Evolutionary conservation across 257 asterid genomes (phyloP).

Genomic region (Nicotiana otophora): DNA sequence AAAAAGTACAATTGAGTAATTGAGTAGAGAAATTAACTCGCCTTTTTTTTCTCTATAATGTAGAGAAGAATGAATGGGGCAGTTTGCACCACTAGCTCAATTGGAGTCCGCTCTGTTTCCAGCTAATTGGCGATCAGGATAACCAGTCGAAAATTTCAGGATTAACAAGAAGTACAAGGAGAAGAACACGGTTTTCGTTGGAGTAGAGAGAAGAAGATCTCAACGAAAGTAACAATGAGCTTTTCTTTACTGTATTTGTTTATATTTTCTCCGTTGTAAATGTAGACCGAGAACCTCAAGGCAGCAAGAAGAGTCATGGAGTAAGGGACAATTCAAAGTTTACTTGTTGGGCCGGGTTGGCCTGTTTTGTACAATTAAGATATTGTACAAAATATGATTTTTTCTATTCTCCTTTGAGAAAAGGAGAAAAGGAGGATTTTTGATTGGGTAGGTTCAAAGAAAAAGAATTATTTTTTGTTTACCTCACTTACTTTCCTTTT

Average conservation of each 20-base stretch:
- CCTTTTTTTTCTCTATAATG: not conserved
- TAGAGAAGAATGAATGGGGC: not conserved
- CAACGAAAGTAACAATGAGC: not conserved
- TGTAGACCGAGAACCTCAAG: not conserved
- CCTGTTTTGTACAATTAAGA: not conserved
- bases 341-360: not conserved
- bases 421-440: too few species aligned
- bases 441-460: too few species aligned
- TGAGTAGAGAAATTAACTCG: not conserved
- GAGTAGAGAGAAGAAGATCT: not conserved
- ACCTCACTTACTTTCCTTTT: too few species aligned
- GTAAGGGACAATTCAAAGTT: not conserved
- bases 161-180: not conserved
- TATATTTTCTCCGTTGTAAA: not conserved
- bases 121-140: not conserved
- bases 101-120: not conserved
- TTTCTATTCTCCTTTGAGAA: too few species aligned
- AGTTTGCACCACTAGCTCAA: too few species aligned
- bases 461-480: too few species aligned
- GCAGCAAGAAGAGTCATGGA: not conserved
- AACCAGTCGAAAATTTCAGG: not conserved
- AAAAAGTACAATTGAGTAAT: not conserved
- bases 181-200: not conserved
- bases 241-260: not conserved
- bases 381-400: too few species aligned